Evolutionary conservation across 2,329 filamentous ascomycete species (phyloP), one percentile per base, ranked within the genome.

Genomic region (Alternaria sp.): DNA sequence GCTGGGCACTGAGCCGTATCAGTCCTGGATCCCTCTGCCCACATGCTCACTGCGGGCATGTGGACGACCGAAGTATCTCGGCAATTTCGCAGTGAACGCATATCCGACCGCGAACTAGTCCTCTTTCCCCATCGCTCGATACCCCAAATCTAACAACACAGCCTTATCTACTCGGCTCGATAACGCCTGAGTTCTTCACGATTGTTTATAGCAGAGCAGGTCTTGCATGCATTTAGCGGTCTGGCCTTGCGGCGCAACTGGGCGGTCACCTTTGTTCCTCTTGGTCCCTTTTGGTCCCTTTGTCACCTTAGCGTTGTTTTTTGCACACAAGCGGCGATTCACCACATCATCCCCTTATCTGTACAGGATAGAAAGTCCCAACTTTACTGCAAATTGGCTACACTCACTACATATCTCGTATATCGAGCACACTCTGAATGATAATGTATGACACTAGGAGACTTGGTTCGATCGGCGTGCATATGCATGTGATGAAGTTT

Each of bases 11-110:
- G 37, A 60, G 57, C 75, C 71, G 9, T 77, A 76, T 60, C 61
- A 66, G 43, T 76, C 73, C 44, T 74, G 63, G 51, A 60, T 78
- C 3, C 76, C 76, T 23, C 63, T 78, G 30, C 43, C 60, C 18
- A 55, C 21, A 9, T n/a, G 12, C 11, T 25, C 37, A 12, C 20
- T 58, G 46, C 60, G 67, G 45, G 59, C 58, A n/a, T 72, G 70
- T 62, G 51, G 61, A 55, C 54, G 68, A 58, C 74, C 75, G n/a
- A 68, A 65, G 53, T 77, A 77, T 54, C 46, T 69, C n/a, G 66
- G 69, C 5, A 50, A 61, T 9, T 46, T 54, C 20, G 74, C 74
- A 25, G 55, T 55, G 55, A 65, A 70, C 21, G 60, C 73, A 33
- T 61, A n/a, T n/a, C 33, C 33, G 15, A 5, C 33, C 33, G 33